Evolutionary conservation across 163 green algal species (phyloP).

Genomic region (Scenedesmus sp.): DNA sequence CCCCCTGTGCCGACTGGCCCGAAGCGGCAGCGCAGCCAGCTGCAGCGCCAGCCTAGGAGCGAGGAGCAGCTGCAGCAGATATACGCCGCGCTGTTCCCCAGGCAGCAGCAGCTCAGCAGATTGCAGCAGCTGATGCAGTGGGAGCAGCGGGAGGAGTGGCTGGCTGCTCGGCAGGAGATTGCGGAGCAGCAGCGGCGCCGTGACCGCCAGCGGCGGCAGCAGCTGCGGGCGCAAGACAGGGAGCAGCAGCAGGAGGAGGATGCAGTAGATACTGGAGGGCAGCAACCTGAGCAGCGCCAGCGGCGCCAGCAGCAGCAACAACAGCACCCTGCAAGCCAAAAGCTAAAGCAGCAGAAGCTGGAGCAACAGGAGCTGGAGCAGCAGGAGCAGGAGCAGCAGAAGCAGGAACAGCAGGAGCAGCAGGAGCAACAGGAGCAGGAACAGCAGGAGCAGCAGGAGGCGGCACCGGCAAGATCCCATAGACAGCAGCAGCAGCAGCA

Average conservation of each 20-base stretch:
- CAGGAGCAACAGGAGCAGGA: not conserved
- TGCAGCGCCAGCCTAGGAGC: slow-evolving; percentile 6
- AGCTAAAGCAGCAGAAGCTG: not conserved
- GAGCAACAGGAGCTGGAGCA: not conserved
- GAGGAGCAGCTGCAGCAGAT: not conserved
- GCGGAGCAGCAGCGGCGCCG: not conserved
- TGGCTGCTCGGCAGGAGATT: not conserved
- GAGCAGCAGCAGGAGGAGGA: not conserved
- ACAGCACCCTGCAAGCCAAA: not conserved
- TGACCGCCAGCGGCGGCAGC: not conserved
- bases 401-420: not conserved
- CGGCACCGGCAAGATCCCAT: not conserved
- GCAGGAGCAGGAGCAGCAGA: not conserved
- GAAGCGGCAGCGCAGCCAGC: not conserved
- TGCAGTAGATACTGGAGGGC: not conserved
- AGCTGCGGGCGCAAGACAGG: not conserved
- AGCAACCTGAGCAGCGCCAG: not conserved
- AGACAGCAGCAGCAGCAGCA: not conserved
- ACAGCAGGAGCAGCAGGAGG: not conserved
- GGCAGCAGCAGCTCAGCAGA: not conserved
- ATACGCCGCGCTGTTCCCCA: not conserved
- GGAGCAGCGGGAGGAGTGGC: slow-evolving; percentile 5
- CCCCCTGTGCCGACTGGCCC: not conserved
- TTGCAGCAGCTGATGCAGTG: not conserved
- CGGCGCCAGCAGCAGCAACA: not conserved